These are phyloP conservation scores for Penicillium thymicola DNA, from an alignment of 2,329 filamentous ascomycete genomes.

Conservation along the genomic window DNA sequence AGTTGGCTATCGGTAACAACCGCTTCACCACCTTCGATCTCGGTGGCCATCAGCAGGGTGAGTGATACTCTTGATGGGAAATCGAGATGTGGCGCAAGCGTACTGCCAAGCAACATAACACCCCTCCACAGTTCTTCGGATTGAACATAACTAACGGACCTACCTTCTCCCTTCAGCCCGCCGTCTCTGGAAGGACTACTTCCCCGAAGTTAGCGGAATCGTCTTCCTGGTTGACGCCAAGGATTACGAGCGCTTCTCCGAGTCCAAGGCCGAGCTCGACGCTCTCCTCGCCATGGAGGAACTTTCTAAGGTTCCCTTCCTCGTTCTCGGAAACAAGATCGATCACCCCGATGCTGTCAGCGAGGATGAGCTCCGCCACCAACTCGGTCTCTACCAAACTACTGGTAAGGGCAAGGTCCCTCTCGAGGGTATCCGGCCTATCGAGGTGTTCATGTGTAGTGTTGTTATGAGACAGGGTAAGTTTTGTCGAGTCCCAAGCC, in stretches of 20 bases:
- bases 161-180: constrained; percentile 57
- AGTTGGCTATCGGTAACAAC: constrained; percentile 87
- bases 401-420: constrained; percentile 94
- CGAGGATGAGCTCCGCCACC: constrained; percentile 90
- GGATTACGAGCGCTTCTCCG: constrained; percentile 88
- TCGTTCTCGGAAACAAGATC: constrained; percentile 98
- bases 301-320: constrained; percentile 89
- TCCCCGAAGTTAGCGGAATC: constrained; percentile 92
- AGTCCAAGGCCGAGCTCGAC: constrained; percentile 96
- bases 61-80: constrained; percentile 37
- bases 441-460: constrained; percentile 99
- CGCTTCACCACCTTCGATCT: constrained; percentile 94
- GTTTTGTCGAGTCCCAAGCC: constrained; percentile 25
- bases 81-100: background rate
- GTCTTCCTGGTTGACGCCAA: constrained; percentile 98
- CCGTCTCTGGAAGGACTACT: constrained; percentile 94
- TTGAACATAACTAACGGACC: background rate
- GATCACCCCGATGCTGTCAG: constrained; percentile 94
- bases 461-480: constrained; percentile 93
- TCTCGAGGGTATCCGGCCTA: constrained; percentile 85
- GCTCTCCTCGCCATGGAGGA: constrained; percentile 96
- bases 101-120: background rate
- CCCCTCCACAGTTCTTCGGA: background rate
- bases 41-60: constrained; percentile 86
- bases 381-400: constrained; percentile 91